A percentile compares a stretch with the other conserved stretches of the same genome.
Evolutionary conservation across 1,284 basidiomycete species (phyloP).

Genomic region (Lentinula novae-zelandiae): DNA sequence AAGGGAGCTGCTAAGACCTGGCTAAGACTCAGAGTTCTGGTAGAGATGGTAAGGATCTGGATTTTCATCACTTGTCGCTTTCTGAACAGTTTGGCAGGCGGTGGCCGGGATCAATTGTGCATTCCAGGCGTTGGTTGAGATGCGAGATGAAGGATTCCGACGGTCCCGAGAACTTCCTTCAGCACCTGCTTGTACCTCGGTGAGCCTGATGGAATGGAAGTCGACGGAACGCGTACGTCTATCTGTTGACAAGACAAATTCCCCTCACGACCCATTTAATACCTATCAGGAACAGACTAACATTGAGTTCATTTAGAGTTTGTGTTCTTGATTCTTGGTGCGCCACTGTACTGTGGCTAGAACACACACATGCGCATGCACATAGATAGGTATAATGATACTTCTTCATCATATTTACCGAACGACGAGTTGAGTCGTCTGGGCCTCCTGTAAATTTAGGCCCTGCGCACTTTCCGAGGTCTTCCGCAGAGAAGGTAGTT

Average conservation of each 20-base stretch:
- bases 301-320: too few species aligned
- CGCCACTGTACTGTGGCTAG: too few species aligned
- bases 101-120: not conserved
- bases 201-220: not conserved
- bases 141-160: not conserved
- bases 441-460: not conserved
- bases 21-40: not conserved
- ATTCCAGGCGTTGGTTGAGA: not conserved
- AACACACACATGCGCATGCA: too few species aligned
- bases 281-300: too few species aligned
- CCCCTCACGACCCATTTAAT: too few species aligned
- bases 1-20: not conserved
- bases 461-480: not conserved
- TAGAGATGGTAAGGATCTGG: not conserved
- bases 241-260: too few species aligned
- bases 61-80: not conserved
- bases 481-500: not conserved
- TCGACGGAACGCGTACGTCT: too few species aligned
- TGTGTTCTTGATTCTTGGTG: too few species aligned
- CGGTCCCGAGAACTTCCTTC: not conserved
- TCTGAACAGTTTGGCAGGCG: not conserved
- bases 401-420: not conserved
- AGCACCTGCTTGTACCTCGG: not conserved
- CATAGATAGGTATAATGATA: too few species aligned
- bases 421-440: not conserved